These are phyloP conservation scores for Scedosporium minutisporum DNA, from an alignment of 2,329 filamentous ascomycete genomes.

Conservation along the genomic window DNA sequence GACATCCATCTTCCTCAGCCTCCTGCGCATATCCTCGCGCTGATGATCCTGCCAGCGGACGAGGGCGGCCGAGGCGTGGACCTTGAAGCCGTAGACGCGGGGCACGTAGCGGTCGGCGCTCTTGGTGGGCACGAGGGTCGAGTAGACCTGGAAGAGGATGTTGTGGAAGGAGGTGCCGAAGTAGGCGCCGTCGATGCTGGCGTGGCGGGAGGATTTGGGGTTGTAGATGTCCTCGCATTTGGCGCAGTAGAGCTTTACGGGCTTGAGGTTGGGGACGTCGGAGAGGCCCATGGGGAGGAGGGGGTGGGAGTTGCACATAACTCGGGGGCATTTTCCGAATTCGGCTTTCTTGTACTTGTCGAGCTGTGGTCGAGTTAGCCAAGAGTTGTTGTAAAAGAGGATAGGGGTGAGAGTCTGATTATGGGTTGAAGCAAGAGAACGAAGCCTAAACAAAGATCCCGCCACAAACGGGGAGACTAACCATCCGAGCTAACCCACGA, in stretches of 20 bases:
- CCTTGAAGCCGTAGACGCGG: conserved; percentile 87
- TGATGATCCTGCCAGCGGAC: conserved; percentile 82
- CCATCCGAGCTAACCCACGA: conserved; percentile 90
- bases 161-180: conserved; percentile 98
- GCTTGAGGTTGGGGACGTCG: conserved; percentile 76
- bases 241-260: conserved; percentile 94
- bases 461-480: conserved; percentile 30
- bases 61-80: conserved; percentile 80
- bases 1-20: conserved; percentile 61
- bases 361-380: conserved; percentile 47
- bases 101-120: conserved; percentile 79
- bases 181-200: conserved; percentile 92
- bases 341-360: conserved; percentile 98
- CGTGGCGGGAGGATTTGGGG: conserved; percentile 92
- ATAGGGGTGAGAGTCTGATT: background rate
- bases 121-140: conserved; percentile 78
- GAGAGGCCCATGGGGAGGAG: conserved; percentile 91
- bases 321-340: conserved; percentile 95
- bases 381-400: background rate
- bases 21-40: conserved; percentile 71
- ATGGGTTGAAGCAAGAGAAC: background rate
- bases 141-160: conserved; percentile 98
- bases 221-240: conserved; percentile 99
- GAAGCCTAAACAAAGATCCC: no score
- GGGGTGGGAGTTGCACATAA: conserved; percentile 87